Evolutionary conservation across 805 yeast genomes (phyloP).

Genomic region (Lachancea meyersii): DNA sequence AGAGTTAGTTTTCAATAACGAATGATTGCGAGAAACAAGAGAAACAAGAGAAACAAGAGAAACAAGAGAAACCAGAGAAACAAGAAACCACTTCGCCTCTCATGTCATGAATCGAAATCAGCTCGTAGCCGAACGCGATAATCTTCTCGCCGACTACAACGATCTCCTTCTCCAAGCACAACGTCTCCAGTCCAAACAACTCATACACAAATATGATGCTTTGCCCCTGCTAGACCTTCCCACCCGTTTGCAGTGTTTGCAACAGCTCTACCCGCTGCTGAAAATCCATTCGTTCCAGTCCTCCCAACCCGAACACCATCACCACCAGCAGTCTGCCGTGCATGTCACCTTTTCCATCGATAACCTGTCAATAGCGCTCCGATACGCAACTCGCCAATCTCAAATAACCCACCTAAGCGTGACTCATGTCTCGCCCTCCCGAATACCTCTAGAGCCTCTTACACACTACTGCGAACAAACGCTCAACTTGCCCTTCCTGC

Average conservation of each 20-base stretch:
- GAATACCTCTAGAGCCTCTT: constrained; percentile 2
- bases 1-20: no score
- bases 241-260: constrained; percentile 17
- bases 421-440: background rate
- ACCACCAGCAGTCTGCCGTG: no score
- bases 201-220: constrained; percentile 23
- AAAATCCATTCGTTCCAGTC: background rate
- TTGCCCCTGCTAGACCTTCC: constrained; percentile 26
- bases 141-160: background rate
- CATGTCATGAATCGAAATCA: background rate
- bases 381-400: background rate
- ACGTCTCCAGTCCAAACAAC: constrained; percentile 41
- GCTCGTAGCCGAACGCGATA: background rate
- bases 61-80: no score
- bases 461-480: constrained; percentile 1
- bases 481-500: constrained; percentile 8
- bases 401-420: background rate
- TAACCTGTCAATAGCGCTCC: background rate
- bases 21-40: no score
- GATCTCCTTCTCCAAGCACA: constrained; percentile 45
- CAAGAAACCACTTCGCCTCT: no score
- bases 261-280: constrained; percentile 14
- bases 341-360: constrained; percentile 1
- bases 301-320: no score
- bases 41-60: no score